phyloP scores from a whole-genome alignment of 139 green algal genomes.

The Coelastrella sp. region DNA sequence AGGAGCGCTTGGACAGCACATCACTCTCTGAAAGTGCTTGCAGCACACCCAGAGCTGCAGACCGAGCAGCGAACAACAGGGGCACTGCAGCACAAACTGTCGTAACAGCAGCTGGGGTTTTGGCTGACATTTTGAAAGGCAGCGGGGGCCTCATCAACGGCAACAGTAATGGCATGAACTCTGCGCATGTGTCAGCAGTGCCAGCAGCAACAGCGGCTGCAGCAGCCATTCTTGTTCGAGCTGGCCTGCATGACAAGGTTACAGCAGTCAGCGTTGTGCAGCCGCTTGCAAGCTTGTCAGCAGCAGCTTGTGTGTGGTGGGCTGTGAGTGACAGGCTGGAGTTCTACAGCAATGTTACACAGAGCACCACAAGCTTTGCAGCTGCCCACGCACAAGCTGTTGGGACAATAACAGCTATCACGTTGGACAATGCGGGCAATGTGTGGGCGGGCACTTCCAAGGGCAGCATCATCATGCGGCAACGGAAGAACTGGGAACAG shows the following conservation, averaged over 20 bases:
- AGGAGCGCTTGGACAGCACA: neutral
- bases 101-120: slow-evolving; percentile 2
- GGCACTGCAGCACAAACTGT: neutral
- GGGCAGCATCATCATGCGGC: slow-evolving; percentile 46
- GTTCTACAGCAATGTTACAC: slow-evolving; percentile 54
- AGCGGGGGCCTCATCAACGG: neutral
- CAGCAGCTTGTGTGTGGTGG: slow-evolving; percentile 57
- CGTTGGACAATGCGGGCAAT: slow-evolving; percentile 53
- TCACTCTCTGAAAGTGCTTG: neutral
- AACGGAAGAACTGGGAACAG: slow-evolving; percentile 49
- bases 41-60: neutral
- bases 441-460: slow-evolving; percentile 65
- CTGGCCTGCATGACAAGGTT: slow-evolving; percentile 50
- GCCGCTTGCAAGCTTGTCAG: neutral
- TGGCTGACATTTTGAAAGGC: neutral
- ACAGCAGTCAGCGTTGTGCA: slow-evolving; percentile 45
- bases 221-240: neutral
- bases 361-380: slow-evolving; percentile 59
- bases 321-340: slow-evolving; percentile 48
- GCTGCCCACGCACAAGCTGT: neutral
- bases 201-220: neutral
- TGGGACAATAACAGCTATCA: slow-evolving; percentile 49
- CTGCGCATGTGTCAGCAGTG: neutral
- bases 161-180: neutral
- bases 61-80: slow-evolving; percentile 1